Base-by-base conservation (phyloP, 192 early-diverging fungal genomes). In the Anaeromyces robustus region DNA sequence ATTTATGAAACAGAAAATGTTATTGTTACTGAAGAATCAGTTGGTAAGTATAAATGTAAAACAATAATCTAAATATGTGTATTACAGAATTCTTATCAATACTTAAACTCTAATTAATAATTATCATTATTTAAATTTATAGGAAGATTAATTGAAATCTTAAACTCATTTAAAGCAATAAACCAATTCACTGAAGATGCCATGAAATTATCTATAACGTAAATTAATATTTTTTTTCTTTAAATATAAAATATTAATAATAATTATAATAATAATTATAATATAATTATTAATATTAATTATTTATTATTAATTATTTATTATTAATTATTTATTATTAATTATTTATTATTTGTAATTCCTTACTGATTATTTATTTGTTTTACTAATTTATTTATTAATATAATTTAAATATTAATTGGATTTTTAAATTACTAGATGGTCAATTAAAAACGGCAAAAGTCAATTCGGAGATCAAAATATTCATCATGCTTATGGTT, bases 401-500 rank as follows among this genome's bases (percentile, higher is more conserved):
- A n/a, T n/a, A n/a, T n/a, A n/a, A n/a, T n/a, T n/a, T n/a, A n/a
- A n/a, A n/a, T n/a, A n/a, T n/a, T n/a, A n/a, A n/a, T n/a, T n/a
- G n/a, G n/a, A n/a, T n/a, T n/a, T n/a, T 14, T 14, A 6, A 39
- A 39, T 39, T 18, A 22, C 13, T 80, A 91, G 92, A 80, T 94
- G 93, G 93, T 88, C 92, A 14, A 82, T 86, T 77, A 89, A 84
- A 37, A 82, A 87, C 78, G 84, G 89, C 34, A 84, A 92, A 26
- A 90, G 82, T 85, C 86, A 29, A 30, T 30, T 30, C 26, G 92
- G 92, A 1, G 94, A 96, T 81, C 89, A 90, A 30, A 86, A 86
- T 78, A 84, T 96, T 30, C 93, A 96, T 80, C 92, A 96, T 81
- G 91, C 86, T 68, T 82, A 94, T 78, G 94, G 92, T 14, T 84